A percentile compares a stretch with the other conserved stretches of the same genome.
These are phyloP conservation scores for Nakazawaea wickerhamii DNA, from an alignment of 805 yeast species.

Conservation along the genomic window DNA sequence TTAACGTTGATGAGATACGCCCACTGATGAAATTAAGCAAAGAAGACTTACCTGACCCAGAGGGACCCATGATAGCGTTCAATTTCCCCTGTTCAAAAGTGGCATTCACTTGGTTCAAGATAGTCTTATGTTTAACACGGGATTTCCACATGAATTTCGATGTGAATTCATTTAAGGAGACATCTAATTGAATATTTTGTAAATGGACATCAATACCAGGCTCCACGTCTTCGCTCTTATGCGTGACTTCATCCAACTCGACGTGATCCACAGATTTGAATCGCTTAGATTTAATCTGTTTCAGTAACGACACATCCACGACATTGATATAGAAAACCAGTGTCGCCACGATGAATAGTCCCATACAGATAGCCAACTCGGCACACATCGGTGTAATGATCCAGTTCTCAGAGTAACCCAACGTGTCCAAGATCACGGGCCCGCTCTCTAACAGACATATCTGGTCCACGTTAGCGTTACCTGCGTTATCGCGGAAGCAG, in stretches of 20 bases:
- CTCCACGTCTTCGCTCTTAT: constrained; percentile 1
- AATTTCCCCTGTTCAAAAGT: constrained; percentile 43
- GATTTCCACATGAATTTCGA: background rate
- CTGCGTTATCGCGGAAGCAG: constrained; percentile 37
- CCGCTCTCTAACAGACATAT: constrained; percentile 51
- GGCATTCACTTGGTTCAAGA: constrained; percentile 40
- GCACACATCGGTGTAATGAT: constrained; percentile 50
- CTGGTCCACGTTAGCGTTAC: constrained; percentile 22
- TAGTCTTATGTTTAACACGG: constrained; percentile 21
- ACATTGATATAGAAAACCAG: constrained; percentile 37
- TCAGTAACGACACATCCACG: constrained; percentile 42
- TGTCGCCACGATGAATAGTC: constrained; percentile 39
- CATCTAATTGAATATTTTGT: constrained; percentile 19
- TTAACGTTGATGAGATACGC: constrained; percentile 35
- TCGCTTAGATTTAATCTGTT: constrained; percentile 10
- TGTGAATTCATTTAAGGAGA: constrained; percentile 12
- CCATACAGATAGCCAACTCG: constrained; percentile 46
- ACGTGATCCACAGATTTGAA: background rate
- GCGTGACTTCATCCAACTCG: background rate
- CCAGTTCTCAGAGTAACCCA: constrained; percentile 63
- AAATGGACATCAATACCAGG: constrained; percentile 17
- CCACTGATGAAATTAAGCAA: constrained; percentile 51
- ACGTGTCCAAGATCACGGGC: constrained; percentile 39
- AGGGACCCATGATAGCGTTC: constrained; percentile 67
- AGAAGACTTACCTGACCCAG: constrained; percentile 66